Percentiles rank a stretch among this genome's conserved stretches.
phyloP scores from a whole-genome alignment of 2,329 filamentous ascomycete species.

The Diaporthe sp. region DNA sequence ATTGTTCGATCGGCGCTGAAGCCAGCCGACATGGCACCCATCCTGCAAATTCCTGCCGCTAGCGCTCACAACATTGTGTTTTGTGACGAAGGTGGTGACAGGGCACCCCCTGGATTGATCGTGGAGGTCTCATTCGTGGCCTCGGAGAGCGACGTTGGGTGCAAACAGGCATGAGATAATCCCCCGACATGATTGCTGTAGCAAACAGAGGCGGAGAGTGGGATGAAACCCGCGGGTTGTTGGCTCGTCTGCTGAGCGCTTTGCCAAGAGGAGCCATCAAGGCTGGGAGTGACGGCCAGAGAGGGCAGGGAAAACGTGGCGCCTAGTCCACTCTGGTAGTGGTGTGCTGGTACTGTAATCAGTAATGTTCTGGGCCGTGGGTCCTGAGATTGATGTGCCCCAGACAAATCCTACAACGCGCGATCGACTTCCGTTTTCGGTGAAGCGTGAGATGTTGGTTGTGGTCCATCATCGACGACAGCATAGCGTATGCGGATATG shows the following conservation, averaged over 20 bases:
- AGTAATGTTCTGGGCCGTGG: conserved; percentile 39
- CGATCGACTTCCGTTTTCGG: conserved; percentile 39
- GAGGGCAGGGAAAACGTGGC: conserved; percentile 20
- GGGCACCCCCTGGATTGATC: conserved; percentile 17
- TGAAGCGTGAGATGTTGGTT: conserved; percentile 33
- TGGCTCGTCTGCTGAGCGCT: conserved; percentile 13
- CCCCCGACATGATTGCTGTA: conserved; percentile 34
- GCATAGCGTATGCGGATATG: not conserved
- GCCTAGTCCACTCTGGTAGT: conserved; percentile 12
- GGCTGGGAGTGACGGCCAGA: conserved; percentile 27
- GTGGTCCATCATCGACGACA: conserved; percentile 11
- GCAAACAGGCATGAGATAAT: conserved; percentile 17
- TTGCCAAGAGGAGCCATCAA: conserved; percentile 12
- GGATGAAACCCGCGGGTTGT: conserved; percentile 28
- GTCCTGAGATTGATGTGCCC: conserved; percentile 26
- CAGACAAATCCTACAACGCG: conserved; percentile 37
- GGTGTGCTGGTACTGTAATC: conserved; percentile 16
- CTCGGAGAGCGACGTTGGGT: conserved; percentile 22
- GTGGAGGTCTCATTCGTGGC: conserved; percentile 19
- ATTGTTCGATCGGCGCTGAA: conserved; percentile 35
- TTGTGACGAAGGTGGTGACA: conserved; percentile 29
- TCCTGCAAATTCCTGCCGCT: conserved; percentile 23
- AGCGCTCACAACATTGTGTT: conserved; percentile 29
- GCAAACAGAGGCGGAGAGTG: conserved; percentile 22
- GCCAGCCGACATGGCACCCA: conserved; percentile 38